Base-by-base conservation (phyloP, 257 asterid species). In the Echites panduratus region DNA sequence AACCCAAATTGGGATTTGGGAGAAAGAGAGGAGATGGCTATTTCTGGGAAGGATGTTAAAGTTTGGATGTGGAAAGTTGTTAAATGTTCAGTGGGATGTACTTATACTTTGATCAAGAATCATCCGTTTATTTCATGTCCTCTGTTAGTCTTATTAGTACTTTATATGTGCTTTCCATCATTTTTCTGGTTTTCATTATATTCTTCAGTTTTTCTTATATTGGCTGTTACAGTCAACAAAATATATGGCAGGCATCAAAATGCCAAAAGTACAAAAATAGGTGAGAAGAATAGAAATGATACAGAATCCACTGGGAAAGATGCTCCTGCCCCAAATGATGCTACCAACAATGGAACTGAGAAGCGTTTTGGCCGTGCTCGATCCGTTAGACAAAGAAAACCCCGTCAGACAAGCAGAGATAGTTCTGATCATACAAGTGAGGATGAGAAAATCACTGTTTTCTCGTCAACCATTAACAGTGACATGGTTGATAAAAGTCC, bases 331-430 rank as follows among this genome's bases (percentile, higher is more conserved):
- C 54, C 52, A 16, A 70, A 79, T 41, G 79, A 80, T 6, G 67
- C 29, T 38, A 47, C 0, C 7, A 61, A 66, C 19, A 76, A 43
- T 16, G 68, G 70, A 68, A 75, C 22, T 26, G 80, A 74, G 32
- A 84, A 75, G 71, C 52, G 82, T 32, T 74, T 64, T 13, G 49
- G 63, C 2, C 92, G 88, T 16, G 96, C 90, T 64, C 89, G 84
- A 65, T 89, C 96, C 0, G 96, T 88, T 47, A 87, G 96, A 58
- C 82, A 82, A 44, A 85, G 98, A 80, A 66, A 80, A 49, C 82
- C 93, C 0, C 80, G 72, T 76, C 82, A 84, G 68, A 70, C 77
- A 16, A 24, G n/a, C 56, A 68, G 9, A 20, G 90, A 83, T 19
- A 80, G 77, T 49, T 50, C 66, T 22, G 9, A 14, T 32, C 79